A percentile compares a stretch with the other conserved stretches of the same genome.
Conservation (phyloP, 306 rosid genomes). For the Citrullus amarus region DNA sequence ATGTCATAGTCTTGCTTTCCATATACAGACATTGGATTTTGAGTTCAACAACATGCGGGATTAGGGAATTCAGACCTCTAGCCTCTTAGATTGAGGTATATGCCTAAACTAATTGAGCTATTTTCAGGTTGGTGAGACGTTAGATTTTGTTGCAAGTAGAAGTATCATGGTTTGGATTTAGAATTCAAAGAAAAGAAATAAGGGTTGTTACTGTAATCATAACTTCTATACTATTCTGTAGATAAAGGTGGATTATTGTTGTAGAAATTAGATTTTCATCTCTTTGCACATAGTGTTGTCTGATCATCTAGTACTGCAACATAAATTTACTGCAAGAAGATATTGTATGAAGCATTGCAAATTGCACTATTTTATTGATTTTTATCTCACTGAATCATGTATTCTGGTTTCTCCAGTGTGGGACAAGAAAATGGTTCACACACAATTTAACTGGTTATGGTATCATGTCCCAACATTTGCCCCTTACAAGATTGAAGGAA, state of each 20-base stretch:
- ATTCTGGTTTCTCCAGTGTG: constrained; percentile 30
- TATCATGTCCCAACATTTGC: constrained; percentile 83
- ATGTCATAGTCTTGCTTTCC: not conserved
- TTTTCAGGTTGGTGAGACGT: too few relatives aligned
- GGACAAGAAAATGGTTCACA: constrained; percentile 96
- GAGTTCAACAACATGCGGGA: too few relatives aligned
- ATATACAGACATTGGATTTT: not conserved
- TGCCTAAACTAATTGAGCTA: too few relatives aligned
- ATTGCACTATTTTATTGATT: not conserved
- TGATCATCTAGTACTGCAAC: not conserved
- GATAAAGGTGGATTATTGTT: not conserved
- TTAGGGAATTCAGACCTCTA: too few relatives aligned
- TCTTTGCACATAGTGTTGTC: not conserved
- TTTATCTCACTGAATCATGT: not conserved
- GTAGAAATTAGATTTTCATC: not conserved
- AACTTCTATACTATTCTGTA: not conserved
- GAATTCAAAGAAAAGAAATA: not conserved
- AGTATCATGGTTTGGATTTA: not conserved
- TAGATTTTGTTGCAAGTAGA: not conserved
- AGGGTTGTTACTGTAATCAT: not conserved
- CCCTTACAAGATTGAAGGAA: constrained; percentile 71
- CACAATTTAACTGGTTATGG: constrained; percentile 94
- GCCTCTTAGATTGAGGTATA: too few relatives aligned
- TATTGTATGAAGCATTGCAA: not conserved
- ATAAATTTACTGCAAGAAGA: not conserved